Base-by-base conservation (phyloP, 495 filamentous ascomycete species). In the Hypomontagnella submonticulosa region DNA sequence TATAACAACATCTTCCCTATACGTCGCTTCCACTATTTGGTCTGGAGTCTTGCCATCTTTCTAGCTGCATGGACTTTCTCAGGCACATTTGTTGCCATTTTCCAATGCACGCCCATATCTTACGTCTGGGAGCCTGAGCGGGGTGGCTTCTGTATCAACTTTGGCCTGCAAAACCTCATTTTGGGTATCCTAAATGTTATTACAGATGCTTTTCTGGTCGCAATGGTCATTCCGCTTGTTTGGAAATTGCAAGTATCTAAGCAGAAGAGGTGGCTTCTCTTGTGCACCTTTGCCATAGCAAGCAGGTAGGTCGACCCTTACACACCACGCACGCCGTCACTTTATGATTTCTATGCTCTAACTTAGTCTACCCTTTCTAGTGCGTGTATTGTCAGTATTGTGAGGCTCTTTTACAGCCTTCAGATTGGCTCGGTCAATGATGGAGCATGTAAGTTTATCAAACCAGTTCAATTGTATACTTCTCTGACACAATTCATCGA, bases 111-210 rank as follows among this genome's bases (percentile, higher is more conserved):
- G 16, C 57, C 63, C 12, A 51, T 66, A 7, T 46, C 33, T 9
- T 56, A 61, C n/a, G 51, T 56, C 40, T 66, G 57, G 56, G 27
- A 49, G 12, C 30, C 48, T 2, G 48, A 50, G 10, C 12, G 15
- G 7, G 18, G 32, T 12, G 57, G 44, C 0, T 51, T 51, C 19
- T 61, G 63, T 30, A 41, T 66, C 30, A 40, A 61, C 13, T 57
- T 55, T 13, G 50, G 43, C 18, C 12, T 59, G 1, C 33, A 43
- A 9, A 58, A 55, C 18, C 63, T 61, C 23, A 18, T 66, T 36
- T 51, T 37, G 7, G 56, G 66, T 6, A 49, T 69, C 27, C 20
- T 60, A 27, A 63, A 69, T 16, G 32, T 69, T 9, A 20, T 66
- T 10, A 59, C 61, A n/a, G 55, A 57, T 9, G 19, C 43, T 13